Evolutionary conservation across 2,329 filamentous ascomycete genomes (phyloP).

Genomic region (Trichophyton simii): DNA sequence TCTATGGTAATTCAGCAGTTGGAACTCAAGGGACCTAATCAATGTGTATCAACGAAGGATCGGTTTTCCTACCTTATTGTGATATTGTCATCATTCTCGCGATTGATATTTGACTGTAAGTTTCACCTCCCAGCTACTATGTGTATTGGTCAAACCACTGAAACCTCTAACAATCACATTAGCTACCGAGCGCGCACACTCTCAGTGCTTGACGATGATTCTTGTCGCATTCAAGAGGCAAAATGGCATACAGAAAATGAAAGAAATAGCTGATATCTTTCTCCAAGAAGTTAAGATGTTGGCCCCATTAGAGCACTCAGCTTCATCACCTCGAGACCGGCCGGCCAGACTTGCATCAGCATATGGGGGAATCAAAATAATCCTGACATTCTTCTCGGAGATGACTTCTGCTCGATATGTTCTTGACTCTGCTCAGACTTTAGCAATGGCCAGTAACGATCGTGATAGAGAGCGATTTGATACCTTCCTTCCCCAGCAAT

Average conservation of each 20-base stretch:
- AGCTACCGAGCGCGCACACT: constrained; percentile 38
- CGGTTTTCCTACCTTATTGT: constrained; percentile 68
- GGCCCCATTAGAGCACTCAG: constrained; percentile 31
- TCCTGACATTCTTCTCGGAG: constrained; percentile 67
- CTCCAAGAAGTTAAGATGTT: constrained; percentile 44
- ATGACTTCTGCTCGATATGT: constrained; percentile 68
- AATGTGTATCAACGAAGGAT: constrained; percentile 30
- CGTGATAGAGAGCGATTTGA: constrained; percentile 46
- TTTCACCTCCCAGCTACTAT: constrained; percentile 10
- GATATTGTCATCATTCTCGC: constrained; percentile 62
- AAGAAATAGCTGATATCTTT: constrained; percentile 59
- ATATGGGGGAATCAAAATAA: constrained; percentile 60
- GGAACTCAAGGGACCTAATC: constrained; percentile 36
- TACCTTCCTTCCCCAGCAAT: constrained; percentile 57
- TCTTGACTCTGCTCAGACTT: constrained; percentile 58
- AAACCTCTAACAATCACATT: constrained; percentile 10
- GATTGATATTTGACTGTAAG: constrained; percentile 62
- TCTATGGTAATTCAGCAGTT: constrained; percentile 58
- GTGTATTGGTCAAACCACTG: not conserved
- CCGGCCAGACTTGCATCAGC: constrained; percentile 38
- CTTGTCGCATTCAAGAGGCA: constrained; percentile 76
- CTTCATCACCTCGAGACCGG: constrained; percentile 27
- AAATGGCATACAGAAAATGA: constrained; percentile 62
- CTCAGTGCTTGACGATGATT: constrained; percentile 54
- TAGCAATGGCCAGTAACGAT: constrained; percentile 41